Percentiles rank a stretch among this genome's conserved stretches.
Conservation (phyloP, 768 basidiomycete species). For the Pulveroboletus frians region DNA sequence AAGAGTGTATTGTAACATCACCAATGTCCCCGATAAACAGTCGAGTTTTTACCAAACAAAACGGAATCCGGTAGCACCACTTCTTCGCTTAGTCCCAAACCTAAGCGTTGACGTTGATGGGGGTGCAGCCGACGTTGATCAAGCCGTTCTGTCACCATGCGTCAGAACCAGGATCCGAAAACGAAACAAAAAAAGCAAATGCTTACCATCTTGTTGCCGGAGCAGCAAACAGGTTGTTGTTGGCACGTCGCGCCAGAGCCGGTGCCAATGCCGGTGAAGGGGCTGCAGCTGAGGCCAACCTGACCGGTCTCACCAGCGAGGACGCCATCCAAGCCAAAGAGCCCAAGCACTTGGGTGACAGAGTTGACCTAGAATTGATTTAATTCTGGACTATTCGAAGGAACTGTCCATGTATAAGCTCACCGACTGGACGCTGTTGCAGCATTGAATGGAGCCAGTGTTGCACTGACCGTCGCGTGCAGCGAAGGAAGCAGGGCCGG, state of each 20-base stretch:
- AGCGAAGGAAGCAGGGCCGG: constrained; percentile 1
- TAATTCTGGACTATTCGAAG: neutral
- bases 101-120: constrained; percentile 2
- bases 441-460: constrained; percentile 12
- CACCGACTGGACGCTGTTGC: constrained; percentile 8
- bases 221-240: constrained; percentile 14
- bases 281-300: constrained; percentile 2
- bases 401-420: neutral
- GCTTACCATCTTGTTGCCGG: constrained; percentile 3
- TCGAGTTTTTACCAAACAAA: neutral
- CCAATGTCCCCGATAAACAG: neutral
- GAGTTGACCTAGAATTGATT: neutral
- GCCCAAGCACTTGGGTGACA: neutral
- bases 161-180: too few relatives aligned
- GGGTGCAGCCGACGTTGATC: constrained; percentile 7
- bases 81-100: neutral
- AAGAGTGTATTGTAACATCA: neutral
- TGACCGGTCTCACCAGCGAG: constrained; percentile 1
- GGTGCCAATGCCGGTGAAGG: neutral
- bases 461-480: constrained; percentile 5
- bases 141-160: constrained; percentile 2
- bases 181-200: neutral
- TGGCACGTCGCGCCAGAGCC: neutral
- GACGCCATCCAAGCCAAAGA: neutral
- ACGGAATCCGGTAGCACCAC: neutral